These are phyloP conservation scores for Raphidocelis subcapitata DNA, from an alignment of 139 green algal species.

Conservation along the genomic window DNA sequence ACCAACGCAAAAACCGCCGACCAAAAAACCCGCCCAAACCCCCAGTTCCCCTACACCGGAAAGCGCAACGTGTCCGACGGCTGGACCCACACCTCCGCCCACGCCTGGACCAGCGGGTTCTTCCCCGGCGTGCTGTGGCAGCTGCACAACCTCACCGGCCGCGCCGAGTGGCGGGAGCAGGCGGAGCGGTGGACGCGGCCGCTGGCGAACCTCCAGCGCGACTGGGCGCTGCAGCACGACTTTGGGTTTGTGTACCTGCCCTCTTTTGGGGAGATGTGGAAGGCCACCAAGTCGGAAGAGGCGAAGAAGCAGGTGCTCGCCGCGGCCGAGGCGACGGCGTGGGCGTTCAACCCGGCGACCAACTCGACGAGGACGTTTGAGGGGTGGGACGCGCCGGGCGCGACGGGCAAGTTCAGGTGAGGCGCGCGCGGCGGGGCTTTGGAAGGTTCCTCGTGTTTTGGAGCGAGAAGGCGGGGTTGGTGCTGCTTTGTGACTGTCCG, in stretches of 20 bases:
- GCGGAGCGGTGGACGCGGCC: conserved; percentile 11
- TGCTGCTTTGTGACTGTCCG: no score
- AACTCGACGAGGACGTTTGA: conserved; percentile 18
- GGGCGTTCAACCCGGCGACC: conserved; percentile 15
- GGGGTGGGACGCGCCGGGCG: conserved; percentile 8
- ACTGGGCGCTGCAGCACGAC: conserved; percentile 20
- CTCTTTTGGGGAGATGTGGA: conserved; percentile 1
- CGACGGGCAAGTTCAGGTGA: not conserved
- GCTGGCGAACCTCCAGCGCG: conserved; percentile 9
- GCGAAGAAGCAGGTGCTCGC: conserved; percentile 11
- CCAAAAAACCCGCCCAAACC: no score
- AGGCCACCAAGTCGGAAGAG: not conserved
- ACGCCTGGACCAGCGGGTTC: no score
- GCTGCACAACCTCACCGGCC: conserved; percentile 12
- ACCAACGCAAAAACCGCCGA: no score
- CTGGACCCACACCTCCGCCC: no score
- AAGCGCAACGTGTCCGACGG: no score
- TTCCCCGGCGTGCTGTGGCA: conserved; percentile 23
- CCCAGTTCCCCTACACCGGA: no score
- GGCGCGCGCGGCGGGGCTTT: no score
- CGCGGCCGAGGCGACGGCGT: conserved; percentile 16
- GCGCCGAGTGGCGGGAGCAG: not conserved
- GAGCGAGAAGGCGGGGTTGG: no score
- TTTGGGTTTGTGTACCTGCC: conserved; percentile 30
- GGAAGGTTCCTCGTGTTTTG: no score